phyloP scores from a whole-genome alignment of 306 rosid species.

The Clitoria ternatea region DNA sequence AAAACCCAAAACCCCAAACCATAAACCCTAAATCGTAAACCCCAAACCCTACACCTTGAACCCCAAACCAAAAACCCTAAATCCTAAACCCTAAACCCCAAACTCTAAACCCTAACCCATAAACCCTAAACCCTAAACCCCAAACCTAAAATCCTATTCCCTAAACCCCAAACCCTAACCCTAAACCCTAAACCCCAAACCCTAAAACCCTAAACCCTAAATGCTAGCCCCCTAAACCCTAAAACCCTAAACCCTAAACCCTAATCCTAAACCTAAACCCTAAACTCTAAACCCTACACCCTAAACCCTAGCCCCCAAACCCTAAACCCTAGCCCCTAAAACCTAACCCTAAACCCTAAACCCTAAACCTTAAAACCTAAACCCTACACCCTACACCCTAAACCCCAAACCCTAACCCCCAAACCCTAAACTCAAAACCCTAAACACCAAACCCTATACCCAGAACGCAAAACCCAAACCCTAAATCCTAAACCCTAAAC shows the following conservation, averaged over 20 bases:
- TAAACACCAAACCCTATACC: not conserved
- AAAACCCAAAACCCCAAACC: not conserved
- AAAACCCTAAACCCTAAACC: no score
- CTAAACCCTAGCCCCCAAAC: conserved; percentile 1
- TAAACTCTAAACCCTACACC: not conserved
- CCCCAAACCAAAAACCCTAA: not conserved
- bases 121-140: not conserved
- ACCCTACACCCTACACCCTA: not conserved
- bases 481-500: not conserved
- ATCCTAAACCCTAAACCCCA: not conserved
- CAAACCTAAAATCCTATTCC: not conserved
- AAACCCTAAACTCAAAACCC: not conserved
- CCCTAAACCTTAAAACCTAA: not conserved
- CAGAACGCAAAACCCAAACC: not conserved
- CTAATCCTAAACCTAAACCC: no score
- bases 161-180: not conserved
- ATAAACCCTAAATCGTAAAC: not conserved
- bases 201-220: no score
- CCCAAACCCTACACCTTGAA: not conserved
- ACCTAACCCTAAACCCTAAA: not conserved
- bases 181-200: not conserved
- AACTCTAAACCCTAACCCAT: not conserved
- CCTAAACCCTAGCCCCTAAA: not conserved
- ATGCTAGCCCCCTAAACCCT: no score
- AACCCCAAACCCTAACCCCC: conserved; percentile 4